These are phyloP conservation scores for Leccinum proliferum DNA, from an alignment of 1,284 basidiomycete genomes.

Conservation along the genomic window DNA sequence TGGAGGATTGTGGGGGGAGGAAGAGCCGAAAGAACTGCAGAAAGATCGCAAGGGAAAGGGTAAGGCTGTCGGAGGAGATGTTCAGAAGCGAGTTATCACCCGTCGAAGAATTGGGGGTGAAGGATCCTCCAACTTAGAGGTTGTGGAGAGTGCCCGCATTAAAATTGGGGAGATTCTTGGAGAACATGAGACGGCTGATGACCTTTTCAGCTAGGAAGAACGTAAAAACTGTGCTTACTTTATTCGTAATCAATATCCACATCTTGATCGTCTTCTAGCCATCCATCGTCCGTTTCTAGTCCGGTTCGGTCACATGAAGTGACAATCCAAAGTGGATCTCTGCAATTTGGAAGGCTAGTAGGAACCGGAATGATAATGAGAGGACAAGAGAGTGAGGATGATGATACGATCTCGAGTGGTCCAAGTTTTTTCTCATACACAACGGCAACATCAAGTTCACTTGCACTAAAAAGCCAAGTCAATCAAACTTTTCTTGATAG, in stretches of 20 bases:
- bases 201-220: not conserved
- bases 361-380: not conserved
- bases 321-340: not conserved
- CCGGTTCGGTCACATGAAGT: not conserved
- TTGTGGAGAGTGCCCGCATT: not conserved
- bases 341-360: not conserved
- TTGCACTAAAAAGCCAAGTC: not conserved
- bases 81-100: not conserved
- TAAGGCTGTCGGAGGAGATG: not conserved
- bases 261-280: not conserved
- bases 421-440: not conserved
- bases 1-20: not conserved
- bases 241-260: not conserved
- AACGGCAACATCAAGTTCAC: not conserved
- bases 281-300: not conserved
- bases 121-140: not conserved
- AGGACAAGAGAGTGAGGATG: not conserved
- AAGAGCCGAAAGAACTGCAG: not conserved
- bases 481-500: not conserved
- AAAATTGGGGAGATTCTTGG: not conserved
- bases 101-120: not conserved
- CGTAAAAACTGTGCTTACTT: not conserved
- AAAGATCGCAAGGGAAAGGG: not conserved
- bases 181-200: not conserved
- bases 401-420: not conserved